A percentile compares a stretch with the other conserved stretches of the same genome.
Evolutionary conservation across 495 filamentous ascomycete genomes (phyloP).

Genomic region (Xylaria scruposa): DNA sequence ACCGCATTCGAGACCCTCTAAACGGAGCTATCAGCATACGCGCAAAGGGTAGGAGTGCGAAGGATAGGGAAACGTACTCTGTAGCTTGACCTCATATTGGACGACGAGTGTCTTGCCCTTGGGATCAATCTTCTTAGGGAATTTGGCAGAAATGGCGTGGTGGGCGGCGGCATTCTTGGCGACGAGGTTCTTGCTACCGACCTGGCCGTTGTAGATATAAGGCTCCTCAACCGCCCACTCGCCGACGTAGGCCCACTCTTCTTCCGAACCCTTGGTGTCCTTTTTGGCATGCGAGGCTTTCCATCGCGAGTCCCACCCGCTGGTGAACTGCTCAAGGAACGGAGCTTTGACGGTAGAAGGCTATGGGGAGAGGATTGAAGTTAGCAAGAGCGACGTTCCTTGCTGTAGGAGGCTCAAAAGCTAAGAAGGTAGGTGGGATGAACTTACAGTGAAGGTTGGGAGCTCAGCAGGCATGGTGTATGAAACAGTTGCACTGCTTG

Average conservation of each 20-base stretch:
- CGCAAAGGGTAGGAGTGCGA: background rate
- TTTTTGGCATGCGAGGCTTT: constrained; percentile 96
- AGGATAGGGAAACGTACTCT: constrained; percentile 68
- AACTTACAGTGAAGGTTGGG: constrained; percentile 88
- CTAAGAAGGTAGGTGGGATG: background rate
- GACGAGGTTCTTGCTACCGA: constrained; percentile 95
- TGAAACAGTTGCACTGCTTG: constrained; percentile 12
- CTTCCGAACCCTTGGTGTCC: constrained; percentile 70
- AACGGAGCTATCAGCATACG: constrained; percentile 16
- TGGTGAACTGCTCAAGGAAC: constrained; percentile 98
- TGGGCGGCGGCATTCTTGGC: constrained; percentile 96
- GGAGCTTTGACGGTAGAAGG: constrained; percentile 87
- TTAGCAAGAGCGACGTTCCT: constrained; percentile 38
- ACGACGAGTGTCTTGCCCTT: constrained; percentile 96
- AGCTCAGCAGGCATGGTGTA: constrained; percentile 52
- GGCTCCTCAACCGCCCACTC: constrained; percentile 98
- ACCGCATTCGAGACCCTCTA: constrained; percentile 96
- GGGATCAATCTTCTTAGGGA: constrained; percentile 94
- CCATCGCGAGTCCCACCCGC: constrained; percentile 93
- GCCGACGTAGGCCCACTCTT: constrained; percentile 98
- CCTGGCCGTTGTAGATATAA: constrained; percentile 87
- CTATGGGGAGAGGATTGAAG: constrained; percentile 52
- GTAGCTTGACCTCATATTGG: constrained; percentile 99
- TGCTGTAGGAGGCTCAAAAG: background rate
- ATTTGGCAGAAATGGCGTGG: constrained; percentile 99